Evolutionary conservation across 2,329 filamentous ascomycete species (phyloP).

Genomic region (Elsinoe necatrix): DNA sequence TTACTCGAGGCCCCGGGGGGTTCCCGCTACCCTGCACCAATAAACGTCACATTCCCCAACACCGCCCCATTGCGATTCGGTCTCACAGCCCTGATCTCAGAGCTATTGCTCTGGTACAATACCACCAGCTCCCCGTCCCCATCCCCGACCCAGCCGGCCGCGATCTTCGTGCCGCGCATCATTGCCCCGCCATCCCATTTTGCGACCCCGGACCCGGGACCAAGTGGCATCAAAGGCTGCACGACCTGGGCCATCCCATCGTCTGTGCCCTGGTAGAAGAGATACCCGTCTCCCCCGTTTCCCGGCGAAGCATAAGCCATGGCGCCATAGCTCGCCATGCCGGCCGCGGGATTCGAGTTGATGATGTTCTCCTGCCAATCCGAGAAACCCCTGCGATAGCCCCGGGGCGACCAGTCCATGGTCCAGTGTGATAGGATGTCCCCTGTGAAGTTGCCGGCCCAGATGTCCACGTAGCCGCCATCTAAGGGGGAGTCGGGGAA

Average conservation of each 20-base stretch:
- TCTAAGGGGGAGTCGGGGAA: neutral
- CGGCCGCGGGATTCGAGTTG: neutral
- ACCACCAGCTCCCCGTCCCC: neutral
- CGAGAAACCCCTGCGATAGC: neutral
- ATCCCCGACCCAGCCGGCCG: neutral
- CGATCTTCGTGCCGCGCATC: neutral
- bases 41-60: conserved; percentile 4
- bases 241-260: neutral
- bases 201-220: neutral
- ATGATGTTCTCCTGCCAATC: neutral
- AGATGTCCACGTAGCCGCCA: neutral
- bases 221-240: neutral
- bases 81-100: neutral
- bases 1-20: no score
- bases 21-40: neutral
- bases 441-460: neutral
- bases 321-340: neutral
- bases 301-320: neutral
- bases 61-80: conserved; percentile 1
- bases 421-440: neutral
- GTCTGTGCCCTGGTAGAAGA: neutral
- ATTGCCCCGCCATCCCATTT: neutral
- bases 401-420: neutral
- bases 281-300: neutral
- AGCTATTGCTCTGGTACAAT: neutral